Percentiles rank a stretch among this genome's conserved stretches.
Evolutionary conservation across 805 yeast species (phyloP).

Genomic region (Cyberlindnera xishuangbannaensis): DNA sequence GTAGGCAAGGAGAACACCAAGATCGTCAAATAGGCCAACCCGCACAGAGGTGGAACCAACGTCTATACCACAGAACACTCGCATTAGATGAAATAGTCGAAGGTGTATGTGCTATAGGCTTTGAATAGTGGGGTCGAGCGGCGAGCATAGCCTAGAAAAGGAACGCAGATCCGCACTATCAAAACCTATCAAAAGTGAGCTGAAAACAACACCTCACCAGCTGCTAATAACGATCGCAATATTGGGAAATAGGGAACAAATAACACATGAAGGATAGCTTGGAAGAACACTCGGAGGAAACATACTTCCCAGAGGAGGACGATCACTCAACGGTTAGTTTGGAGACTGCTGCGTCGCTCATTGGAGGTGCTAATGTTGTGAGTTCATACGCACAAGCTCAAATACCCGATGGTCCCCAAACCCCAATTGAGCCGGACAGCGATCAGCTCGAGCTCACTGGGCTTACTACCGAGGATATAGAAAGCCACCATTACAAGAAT

Average conservation of each 20-base stretch:
- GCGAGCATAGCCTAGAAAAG: too few species aligned
- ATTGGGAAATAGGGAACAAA: neutral
- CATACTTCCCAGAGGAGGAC: too few species aligned
- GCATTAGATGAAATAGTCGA: too few species aligned
- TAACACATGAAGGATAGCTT: too few species aligned
- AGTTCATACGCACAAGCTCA: too few species aligned
- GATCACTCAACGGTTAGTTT: conserved; percentile 2
- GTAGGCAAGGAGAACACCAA: conserved; percentile 15
- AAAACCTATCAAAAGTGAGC: too few species aligned
- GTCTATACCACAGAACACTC: conserved; percentile 45
- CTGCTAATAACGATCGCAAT: neutral
- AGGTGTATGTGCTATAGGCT: neutral
- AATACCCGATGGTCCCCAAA: too few species aligned
- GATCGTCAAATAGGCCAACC: conserved; percentile 26
- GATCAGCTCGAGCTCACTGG: conserved; percentile 9
- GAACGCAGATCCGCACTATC: neutral
- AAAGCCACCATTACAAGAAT: conserved; percentile 15
- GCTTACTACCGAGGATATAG: conserved; percentile 14
- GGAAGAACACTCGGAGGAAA: too few species aligned
- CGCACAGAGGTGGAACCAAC: conserved; percentile 48
- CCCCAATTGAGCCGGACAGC: too few species aligned
- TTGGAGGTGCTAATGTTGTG: conserved; percentile 42
- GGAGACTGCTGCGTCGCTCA: conserved; percentile 20
- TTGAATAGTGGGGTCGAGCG: neutral
- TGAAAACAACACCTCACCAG: neutral